Evolutionary conservation across 2,329 filamentous ascomycete species (phyloP), one percentile per base, ranked within the genome.

Genomic region (Neopestalotiopsis sp.): DNA sequence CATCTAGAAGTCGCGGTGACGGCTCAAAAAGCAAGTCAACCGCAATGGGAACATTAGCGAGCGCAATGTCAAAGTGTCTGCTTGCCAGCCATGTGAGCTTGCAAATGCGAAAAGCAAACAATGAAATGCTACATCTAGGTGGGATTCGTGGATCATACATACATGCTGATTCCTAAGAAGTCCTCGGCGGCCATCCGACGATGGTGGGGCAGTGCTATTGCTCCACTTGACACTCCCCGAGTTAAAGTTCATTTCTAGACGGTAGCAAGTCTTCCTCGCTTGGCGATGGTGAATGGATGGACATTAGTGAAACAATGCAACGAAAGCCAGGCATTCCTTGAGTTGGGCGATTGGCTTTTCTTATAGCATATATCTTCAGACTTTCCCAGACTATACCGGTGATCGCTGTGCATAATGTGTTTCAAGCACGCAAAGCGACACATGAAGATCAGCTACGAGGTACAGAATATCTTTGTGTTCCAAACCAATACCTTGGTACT

Each of bases 171-270:
- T 38, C 34, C 34, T 38, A 38, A 38, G 57, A 59, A 34, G 24
- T 34, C 6, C n/a, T 62, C 59, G 59, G 59, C 32, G 59, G 59
- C 28, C 30, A 62, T 20, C 59, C 59, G 59, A 62, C 59, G n/a
- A 34, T 62, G 32, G 59, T 34, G 59, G n/a, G 34, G 7, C 59
- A 20, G 59, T 20, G 30, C n/a, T 62, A 10, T 24, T 14, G 13
- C 57, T 59, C 57, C 57, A 30, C 59, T 30, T 40, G 28, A n/a
- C 59, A 62, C 20, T 34, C 34, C 59, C 59, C 34, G 10, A 62
- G 28, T n/a, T 59, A 30, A 24, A 10, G 9, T 7, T 52, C 17
- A 17, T 49, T 49, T n/a, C 45, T 52, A n/a, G 4, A 49, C n/a
- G 42, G 13, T 49, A 14, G 42, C 13, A 13, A n/a, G n/a, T 52